Conservation (phyloP, 2,329 filamentous ascomycete species). For the Alternaria sp. region DNA sequence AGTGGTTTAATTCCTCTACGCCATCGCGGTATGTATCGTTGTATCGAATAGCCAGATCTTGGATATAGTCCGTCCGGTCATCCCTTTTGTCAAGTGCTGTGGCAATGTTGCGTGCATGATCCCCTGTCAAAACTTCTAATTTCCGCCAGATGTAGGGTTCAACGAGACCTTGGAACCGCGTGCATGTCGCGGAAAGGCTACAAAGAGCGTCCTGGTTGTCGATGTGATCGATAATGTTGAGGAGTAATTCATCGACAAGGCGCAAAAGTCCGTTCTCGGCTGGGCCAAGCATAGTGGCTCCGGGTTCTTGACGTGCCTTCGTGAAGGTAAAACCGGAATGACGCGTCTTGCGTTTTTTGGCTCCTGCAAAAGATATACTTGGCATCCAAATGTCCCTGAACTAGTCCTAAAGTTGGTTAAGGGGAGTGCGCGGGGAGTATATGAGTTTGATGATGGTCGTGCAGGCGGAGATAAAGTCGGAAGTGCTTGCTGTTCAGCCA, state of each 20-base stretch:
- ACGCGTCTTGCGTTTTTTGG: conserved; percentile 41
- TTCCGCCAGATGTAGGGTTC: conserved; percentile 48
- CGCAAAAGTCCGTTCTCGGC: conserved; percentile 32
- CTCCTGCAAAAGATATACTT: conserved; percentile 27
- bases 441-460: background rate
- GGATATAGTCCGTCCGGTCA: conserved; percentile 33
- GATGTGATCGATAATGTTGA: conserved; percentile 46
- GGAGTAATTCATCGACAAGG: conserved; percentile 47
- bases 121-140: conserved; percentile 37
- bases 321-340: conserved; percentile 36
- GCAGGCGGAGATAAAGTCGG: background rate
- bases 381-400: conserved; percentile 28
- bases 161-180: conserved; percentile 38
- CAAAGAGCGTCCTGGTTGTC: conserved; percentile 31
- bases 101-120: conserved; percentile 35
- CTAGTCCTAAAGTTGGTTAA: background rate
- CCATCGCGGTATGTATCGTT: conserved; percentile 30
- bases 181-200: conserved; percentile 43
- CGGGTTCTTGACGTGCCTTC: conserved; percentile 28
- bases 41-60: conserved; percentile 44
- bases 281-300: conserved; percentile 22
- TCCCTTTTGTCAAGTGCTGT: conserved; percentile 34
- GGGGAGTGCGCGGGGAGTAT: background rate
- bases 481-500: background rate
- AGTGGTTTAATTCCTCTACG: conserved; percentile 42